Base-by-base conservation (phyloP, 768 basidiomycete species). In the Phaffia australis region DNA sequence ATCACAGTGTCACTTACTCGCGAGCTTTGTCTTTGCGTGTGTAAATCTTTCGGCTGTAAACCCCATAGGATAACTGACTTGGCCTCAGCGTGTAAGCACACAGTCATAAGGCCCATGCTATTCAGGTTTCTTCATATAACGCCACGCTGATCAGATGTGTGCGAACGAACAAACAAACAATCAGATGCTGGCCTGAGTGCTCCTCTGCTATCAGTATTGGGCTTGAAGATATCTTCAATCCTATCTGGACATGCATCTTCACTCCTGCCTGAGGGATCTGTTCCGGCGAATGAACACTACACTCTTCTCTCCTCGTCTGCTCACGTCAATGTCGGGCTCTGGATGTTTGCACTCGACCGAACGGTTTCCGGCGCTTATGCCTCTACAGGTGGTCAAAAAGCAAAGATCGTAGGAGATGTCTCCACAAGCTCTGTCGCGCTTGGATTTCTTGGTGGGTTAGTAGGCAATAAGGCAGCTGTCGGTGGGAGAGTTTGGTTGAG, bases 391-490 rank as follows among this genome's bases (percentile, higher is more conserved):
- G 65, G 65, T 7, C 60, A 55, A 18, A 66, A 66, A 49, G 65
- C 60, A 1, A 25, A n/a, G n/a, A 42, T 66, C 35, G 82, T 56
- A 81, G 84, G 66, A 79, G 77, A 63, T 79, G 87, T 25, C 77
- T 79, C 68, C 82, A 88, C 71, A 83, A 88, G 47, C 80, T 89
- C 72, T 86, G 87, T 56, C 79, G 82, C 64, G 86, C 8, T 83
- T 75, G 73, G 81, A 79, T 68, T 86, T 86, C 6, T 85, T 83
- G 46, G 81, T 75, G 65, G 65, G 19, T 85, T 82, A 71, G 88
- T 95, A 88, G 89, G 88, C 7, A 95, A 99, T 78, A 98, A 98
- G 77, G 91, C 90, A 30, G 93, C 89, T 0, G 91, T 95, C 2
- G 92, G 87, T 18, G 80, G 91, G 51, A 81, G 93, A 50, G 86